These are phyloP conservation scores for Ophiocordyceps camponoti-rufipedis DNA, from an alignment of 2,329 filamentous ascomycete species.

Conservation along the genomic window DNA sequence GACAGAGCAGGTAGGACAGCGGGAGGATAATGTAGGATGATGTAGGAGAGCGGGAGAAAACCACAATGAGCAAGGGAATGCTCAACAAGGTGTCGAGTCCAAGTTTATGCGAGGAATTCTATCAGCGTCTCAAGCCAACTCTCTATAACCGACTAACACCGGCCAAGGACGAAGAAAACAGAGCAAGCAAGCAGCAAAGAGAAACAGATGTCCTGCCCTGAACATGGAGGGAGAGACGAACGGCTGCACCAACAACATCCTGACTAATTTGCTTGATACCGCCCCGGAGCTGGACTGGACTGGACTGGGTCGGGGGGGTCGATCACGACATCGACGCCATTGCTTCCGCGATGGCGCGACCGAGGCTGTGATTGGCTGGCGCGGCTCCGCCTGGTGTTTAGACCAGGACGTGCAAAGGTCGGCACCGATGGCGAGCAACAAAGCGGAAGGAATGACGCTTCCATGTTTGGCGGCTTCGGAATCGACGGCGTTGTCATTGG, in stretches of 20 bases:
- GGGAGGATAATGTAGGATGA: not conserved
- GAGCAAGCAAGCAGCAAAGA: not conserved
- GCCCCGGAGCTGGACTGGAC: constrained; percentile 7
- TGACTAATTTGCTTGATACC: not conserved
- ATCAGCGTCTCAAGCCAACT: not conserved
- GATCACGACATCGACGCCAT: constrained; percentile 36
- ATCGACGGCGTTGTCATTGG: no score
- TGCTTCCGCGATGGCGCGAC: constrained; percentile 23
- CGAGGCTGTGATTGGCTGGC: constrained; percentile 16
- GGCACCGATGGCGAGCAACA: not conserved
- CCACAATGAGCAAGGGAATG: not conserved
- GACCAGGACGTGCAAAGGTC: not conserved
- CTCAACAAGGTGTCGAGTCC: not conserved
- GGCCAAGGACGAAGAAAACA: not conserved
- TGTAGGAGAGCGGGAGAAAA: not conserved
- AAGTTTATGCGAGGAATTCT: not conserved
- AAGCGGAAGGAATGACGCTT: not conserved
- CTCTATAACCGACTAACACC: not conserved
- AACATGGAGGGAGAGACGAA: not conserved
- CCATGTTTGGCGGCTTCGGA: no score
- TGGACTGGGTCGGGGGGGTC: constrained; percentile 15
- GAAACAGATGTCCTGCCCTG: not conserved
- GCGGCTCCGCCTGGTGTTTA: constrained; percentile 6
- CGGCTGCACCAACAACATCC: not conserved
- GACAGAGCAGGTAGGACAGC: not conserved